Percentiles rank a stretch among this genome's conserved stretches.
phyloP scores from a whole-genome alignment of 768 basidiomycete species.

The Wakefieldia striispora region DNA sequence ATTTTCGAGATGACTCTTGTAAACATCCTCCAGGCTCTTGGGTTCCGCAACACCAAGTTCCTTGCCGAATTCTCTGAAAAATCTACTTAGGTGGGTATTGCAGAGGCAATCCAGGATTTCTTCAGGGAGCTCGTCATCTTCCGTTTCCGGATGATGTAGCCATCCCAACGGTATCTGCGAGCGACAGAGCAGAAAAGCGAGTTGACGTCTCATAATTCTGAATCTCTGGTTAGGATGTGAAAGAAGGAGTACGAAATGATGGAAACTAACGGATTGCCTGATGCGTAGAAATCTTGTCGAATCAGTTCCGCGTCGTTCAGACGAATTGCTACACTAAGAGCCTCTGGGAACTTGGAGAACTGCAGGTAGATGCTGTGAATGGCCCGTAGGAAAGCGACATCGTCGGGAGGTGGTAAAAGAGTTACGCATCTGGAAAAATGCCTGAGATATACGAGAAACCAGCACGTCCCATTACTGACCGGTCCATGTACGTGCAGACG shows the following conservation, averaged over 20 bases:
- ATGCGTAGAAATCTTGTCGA: slow-evolving; percentile 83
- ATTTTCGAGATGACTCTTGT: slow-evolving; percentile 94
- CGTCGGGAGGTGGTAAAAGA: slow-evolving; percentile 90
- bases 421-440: slow-evolving; percentile 67
- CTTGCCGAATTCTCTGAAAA: slow-evolving; percentile 90
- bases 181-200: slow-evolving; percentile 91
- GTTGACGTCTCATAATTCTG: slow-evolving; percentile 90
- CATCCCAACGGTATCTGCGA: slow-evolving; percentile 90
- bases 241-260: background rate
- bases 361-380: slow-evolving; percentile 88
- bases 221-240: background rate
- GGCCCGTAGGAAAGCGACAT: slow-evolving; percentile 81
- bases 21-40: slow-evolving; percentile 93
- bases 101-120: slow-evolving; percentile 84
- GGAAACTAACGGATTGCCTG: slow-evolving; percentile 75
- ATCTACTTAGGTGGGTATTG: slow-evolving; percentile 78
- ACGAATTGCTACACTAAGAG: slow-evolving; percentile 80
- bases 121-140: slow-evolving; percentile 65
- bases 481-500: slow-evolving; percentile 95
- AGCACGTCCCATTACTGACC: slow-evolving; percentile 44
- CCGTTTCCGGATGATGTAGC: slow-evolving; percentile 58
- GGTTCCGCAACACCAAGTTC: slow-evolving; percentile 89
- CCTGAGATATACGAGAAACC: slow-evolving; percentile 1
- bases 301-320: slow-evolving; percentile 80
- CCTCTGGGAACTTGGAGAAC: slow-evolving; percentile 87